phyloP scores from a whole-genome alignment of 306 rosid species.

The Cucurbita ficifolia region DNA sequence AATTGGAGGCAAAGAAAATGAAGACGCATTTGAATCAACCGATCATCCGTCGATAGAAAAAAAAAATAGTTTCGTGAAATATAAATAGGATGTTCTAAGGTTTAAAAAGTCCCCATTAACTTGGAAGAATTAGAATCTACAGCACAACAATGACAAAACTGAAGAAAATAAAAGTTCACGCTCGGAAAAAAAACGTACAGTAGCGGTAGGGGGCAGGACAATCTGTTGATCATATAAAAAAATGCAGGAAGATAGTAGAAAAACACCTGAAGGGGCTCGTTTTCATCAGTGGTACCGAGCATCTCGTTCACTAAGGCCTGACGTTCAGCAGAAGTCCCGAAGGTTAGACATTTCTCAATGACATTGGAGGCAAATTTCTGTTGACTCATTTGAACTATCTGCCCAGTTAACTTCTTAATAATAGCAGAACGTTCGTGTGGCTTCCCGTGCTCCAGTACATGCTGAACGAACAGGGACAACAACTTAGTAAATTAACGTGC shows the following conservation, averaged over 20 bases:
- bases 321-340: slow-evolving; percentile 68
- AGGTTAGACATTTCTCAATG: slow-evolving; percentile 64
- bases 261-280: slow-evolving; percentile 90
- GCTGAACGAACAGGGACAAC: slow-evolving; percentile 18
- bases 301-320: slow-evolving; percentile 72
- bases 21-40: not conserved
- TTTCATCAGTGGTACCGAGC: slow-evolving; percentile 91
- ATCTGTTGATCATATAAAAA: not conserved
- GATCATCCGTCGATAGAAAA: not conserved
- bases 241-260: slow-evolving; percentile 5
- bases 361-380: slow-evolving; percentile 98
- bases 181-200: not conserved
- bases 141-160: not conserved
- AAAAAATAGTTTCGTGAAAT: not conserved
- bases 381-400: slow-evolving; percentile 92
- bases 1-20: not conserved
- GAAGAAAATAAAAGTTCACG: not conserved
- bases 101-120: not conserved
- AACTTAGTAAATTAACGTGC: not conserved
- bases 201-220: not conserved
- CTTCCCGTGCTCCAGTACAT: slow-evolving; percentile 89
- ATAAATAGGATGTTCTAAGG: not conserved
- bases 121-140: not conserved
- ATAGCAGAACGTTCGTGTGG: slow-evolving; percentile 71
- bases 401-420: slow-evolving; percentile 68